Evolutionary conservation across 1,139 yeast genomes (phyloP).

Genomic region (Groenewaldozyma auringiensis): DNA sequence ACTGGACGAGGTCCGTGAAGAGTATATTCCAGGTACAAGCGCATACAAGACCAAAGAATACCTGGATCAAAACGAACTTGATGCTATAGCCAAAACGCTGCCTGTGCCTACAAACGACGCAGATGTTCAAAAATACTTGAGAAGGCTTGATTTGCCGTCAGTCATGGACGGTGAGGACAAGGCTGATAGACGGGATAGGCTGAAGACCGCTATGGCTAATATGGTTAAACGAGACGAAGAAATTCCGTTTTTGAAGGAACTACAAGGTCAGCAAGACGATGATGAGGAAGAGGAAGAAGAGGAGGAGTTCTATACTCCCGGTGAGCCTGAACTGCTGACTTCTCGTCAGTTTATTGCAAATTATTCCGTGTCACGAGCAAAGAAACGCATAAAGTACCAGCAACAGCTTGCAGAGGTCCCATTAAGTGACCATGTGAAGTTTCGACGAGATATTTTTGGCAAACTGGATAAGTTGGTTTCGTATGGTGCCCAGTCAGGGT

Average conservation of each 20-base stretch:
- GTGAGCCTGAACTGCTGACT: constrained; percentile 47
- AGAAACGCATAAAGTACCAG: constrained; percentile 36
- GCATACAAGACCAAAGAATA: constrained; percentile 13
- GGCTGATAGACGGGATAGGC: constrained; percentile 52
- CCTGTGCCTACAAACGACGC: constrained; percentile 57
- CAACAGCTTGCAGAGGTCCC: constrained; percentile 18
- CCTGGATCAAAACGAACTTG: constrained; percentile 21
- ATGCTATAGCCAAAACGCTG: constrained; percentile 21
- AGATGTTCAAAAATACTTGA: constrained; percentile 45
- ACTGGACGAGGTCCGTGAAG: constrained; percentile 4
- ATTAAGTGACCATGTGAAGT: constrained; percentile 32
- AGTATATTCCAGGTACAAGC: neutral
- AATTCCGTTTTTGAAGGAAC: constrained; percentile 12
- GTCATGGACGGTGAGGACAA: constrained; percentile 54
- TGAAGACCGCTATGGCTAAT: constrained; percentile 36
- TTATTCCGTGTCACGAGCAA: constrained; percentile 44
- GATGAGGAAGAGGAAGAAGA: constrained; percentile 45
- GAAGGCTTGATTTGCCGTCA: constrained; percentile 52
- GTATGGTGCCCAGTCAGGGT: constrained; percentile 62
- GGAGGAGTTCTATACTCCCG: constrained; percentile 83
- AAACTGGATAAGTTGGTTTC: constrained; percentile 39
- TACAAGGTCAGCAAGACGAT: constrained; percentile 22
- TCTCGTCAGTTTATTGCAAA: constrained; percentile 47
- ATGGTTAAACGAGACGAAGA: constrained; percentile 19
- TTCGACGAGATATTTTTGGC: constrained; percentile 41